phyloP scores from a whole-genome alignment of 192 early-diverging fungal species.

The Rhizophagus prolifer region DNA sequence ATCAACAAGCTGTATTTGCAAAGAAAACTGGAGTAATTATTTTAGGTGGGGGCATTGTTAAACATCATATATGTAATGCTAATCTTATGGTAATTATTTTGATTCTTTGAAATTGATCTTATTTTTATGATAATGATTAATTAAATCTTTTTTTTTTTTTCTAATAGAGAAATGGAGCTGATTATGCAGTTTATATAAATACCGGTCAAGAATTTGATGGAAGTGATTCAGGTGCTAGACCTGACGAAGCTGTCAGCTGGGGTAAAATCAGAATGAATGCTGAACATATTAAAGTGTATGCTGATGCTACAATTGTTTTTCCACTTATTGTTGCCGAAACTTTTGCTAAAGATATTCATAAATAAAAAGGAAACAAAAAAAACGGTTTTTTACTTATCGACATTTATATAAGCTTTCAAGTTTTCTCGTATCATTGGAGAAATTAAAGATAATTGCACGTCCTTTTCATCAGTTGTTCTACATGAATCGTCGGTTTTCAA shows the following conservation, averaged over 20 bases:
- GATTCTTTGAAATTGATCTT: background rate
- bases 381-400: too few species aligned
- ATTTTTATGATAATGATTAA: background rate
- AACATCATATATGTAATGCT: constrained; percentile 99
- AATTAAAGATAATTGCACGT: too few species aligned
- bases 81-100: constrained; percentile 81
- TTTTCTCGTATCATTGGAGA: too few species aligned
- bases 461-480: too few species aligned
- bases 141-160: background rate
- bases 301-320: constrained; percentile 90
- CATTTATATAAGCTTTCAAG: too few species aligned
- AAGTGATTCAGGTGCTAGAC: constrained; percentile 94
- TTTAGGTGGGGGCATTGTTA: constrained; percentile 94
- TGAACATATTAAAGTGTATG: constrained; percentile 89
- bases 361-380: background rate
- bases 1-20: constrained; percentile 92
- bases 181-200: constrained; percentile 95
- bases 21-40: constrained; percentile 97
- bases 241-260: constrained; percentile 98
- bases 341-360: constrained; percentile 70
- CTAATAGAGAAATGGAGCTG: constrained; percentile 88
- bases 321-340: constrained; percentile 94
- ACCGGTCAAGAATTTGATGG: constrained; percentile 99
- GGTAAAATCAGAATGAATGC: constrained; percentile 88
- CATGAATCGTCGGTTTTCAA: too few species aligned